Base-by-base conservation (phyloP, 495 filamentous ascomycete genomes). In the Tuber brumale region DNA sequence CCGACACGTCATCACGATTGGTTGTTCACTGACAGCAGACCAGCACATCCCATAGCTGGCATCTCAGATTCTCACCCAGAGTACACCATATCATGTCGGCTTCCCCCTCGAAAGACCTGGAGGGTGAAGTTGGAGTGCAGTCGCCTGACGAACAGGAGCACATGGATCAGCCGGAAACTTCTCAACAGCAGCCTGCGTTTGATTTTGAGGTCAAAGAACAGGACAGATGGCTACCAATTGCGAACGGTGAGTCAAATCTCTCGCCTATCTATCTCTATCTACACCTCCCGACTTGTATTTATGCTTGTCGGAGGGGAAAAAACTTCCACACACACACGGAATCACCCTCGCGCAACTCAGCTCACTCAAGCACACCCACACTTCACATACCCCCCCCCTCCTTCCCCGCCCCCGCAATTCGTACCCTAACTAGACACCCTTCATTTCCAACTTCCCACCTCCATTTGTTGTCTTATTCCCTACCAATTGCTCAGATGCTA, bases 151-250 rank as follows among this genome's bases (percentile, higher is more conserved):
- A 97, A 84, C 88, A 86, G 86, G 88, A 90, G 84, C 88, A 88
- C 84, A 91, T 92, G 89, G 89, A 89, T 80, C 86, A 89, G 82
- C 88, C 89, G 85, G 90, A 91, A 83, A 81, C 85, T 83, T 88
- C 88, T 83, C 86, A 85, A 83, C 89, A 90, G 78, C 88, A 86
- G 82, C 86, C 88, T 84, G 88, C 88, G 87, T 94, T 92, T 88
- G 95, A 98, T 86, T 97, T 98, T 85, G 95, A 99, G 87, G 96
- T 99, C 85, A 99, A 99, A 88, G 95, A 99, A 86, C 95, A 99
- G 86, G 95, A 99, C 87, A 88, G 95, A 88, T 99, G 95, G 95
- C 91, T 99, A 85, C 95, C 95, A 86, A 99, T 99, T 90, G 95
- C 95, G 87, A 99, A 99, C 94, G 95, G 95, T 99, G 77, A 80